phyloP scores from a whole-genome alignment of 768 basidiomycete species.

The Hericium rajendrae region DNA sequence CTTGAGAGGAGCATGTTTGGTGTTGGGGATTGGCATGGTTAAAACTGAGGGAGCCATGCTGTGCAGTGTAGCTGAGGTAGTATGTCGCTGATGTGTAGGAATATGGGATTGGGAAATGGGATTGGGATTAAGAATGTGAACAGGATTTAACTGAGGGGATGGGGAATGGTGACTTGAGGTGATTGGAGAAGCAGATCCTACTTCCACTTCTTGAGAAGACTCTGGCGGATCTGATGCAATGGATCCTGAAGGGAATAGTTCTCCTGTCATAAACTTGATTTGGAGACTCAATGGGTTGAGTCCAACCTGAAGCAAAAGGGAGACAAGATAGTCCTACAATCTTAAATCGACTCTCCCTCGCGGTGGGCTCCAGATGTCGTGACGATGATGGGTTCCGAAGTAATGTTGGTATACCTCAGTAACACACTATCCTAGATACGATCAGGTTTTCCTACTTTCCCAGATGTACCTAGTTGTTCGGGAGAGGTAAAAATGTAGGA shows the following conservation, averaged over 20 bases:
- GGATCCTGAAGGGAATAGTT: no score
- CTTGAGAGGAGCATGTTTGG: neutral
- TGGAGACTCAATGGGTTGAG: neutral
- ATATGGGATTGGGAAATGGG: neutral
- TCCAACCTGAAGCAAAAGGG: neutral
- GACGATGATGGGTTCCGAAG: no score
- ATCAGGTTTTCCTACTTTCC: no score
- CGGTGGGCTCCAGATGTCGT: no score
- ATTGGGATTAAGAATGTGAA: neutral
- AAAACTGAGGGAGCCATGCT: neutral
- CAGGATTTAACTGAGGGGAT: neutral
- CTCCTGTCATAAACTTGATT: no score
- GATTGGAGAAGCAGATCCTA: no score
- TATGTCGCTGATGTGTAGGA: no score
- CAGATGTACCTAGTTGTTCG: no score
- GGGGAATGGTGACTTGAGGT: neutral
- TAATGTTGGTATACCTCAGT: no score
- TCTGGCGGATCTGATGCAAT: neutral
- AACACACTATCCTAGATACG: no score
- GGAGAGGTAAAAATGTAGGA: no score
- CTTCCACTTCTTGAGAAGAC: neutral
- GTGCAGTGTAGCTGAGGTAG: no score
- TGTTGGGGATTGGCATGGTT: neutral
- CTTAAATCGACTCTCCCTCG: neutral
- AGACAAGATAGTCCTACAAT: neutral